A percentile compares a stretch with the other conserved stretches of the same genome.
phyloP scores from a whole-genome alignment of 176 grass and related monocot species.

The Oryza nivara region DNA sequence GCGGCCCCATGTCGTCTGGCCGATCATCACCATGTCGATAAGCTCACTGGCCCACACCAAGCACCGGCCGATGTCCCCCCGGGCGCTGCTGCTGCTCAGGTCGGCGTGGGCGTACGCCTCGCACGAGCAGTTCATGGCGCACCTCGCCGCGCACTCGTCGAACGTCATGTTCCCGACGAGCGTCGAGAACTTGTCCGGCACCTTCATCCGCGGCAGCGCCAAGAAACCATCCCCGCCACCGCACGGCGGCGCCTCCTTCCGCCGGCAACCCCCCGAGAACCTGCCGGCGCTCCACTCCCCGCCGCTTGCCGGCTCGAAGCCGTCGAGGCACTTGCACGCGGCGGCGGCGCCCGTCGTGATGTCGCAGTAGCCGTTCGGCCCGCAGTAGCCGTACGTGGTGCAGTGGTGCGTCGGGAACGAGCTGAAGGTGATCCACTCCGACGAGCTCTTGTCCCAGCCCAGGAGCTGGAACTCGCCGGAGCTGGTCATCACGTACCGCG shows the following conservation, averaged over 20 bases:
- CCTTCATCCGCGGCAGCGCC: conserved; percentile 45
- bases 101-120: conserved; percentile 60
- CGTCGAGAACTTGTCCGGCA: conserved; percentile 44
- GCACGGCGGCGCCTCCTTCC: conserved; percentile 28
- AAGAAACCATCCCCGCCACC: conserved; percentile 40
- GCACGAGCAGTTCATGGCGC: conserved; percentile 58
- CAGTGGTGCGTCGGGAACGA: conserved; percentile 31
- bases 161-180: conserved; percentile 21
- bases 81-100: conserved; percentile 40
- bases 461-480: conserved; percentile 23
- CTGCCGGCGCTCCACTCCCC: not conserved
- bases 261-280: conserved; percentile 46
- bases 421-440: not conserved
- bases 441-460: not conserved
- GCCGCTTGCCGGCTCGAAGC: conserved; percentile 40
- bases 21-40: conserved; percentile 49
- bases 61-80: conserved; percentile 39
- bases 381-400: conserved; percentile 33
- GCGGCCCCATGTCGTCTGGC: not conserved
- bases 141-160: conserved; percentile 50
- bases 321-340: conserved; percentile 52
- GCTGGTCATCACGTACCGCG: conserved; percentile 30
- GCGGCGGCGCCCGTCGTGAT: not conserved
- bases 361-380: conserved; percentile 50
- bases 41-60: conserved; percentile 55